Percentiles rank a stretch among this genome's conserved stretches.
Evolutionary conservation across 805 yeast species (phyloP).

Genomic region (Isabelozyma pseudorhagii): DNA sequence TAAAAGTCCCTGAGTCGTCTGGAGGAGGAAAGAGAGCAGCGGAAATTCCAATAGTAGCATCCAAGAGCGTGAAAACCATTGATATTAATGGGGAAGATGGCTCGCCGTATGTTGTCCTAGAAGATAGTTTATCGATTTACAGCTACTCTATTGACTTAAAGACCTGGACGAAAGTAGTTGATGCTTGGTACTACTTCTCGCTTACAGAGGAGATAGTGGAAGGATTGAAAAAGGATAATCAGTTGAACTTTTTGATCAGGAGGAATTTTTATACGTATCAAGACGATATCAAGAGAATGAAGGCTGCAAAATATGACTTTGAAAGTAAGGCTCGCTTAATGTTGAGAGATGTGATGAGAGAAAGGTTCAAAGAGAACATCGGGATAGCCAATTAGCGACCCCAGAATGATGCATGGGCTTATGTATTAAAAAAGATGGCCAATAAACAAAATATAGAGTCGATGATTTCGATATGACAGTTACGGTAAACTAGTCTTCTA

Average conservation of each 20-base stretch:
- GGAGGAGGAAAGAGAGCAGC: conserved; percentile 2
- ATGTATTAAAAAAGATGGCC: too few species aligned
- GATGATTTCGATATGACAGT: too few species aligned
- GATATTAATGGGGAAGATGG: conserved; percentile 38
- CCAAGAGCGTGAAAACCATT: conserved; percentile 17
- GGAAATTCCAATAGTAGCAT: conserved; percentile 2
- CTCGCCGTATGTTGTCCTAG: conserved; percentile 39
- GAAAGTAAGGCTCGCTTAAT: conserved; percentile 5
- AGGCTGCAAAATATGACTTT: conserved; percentile 9
- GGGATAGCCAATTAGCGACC: not conserved
- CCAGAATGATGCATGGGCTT: too few species aligned
- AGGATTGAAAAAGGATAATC: not conserved
- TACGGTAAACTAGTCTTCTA: too few species aligned
- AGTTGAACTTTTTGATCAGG: conserved; percentile 1
- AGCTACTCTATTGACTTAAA: conserved; percentile 38
- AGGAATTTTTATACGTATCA: conserved; percentile 6
- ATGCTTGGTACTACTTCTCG: conserved; percentile 36
- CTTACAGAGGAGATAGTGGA: not conserved
- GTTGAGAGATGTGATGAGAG: conserved; percentile 11
- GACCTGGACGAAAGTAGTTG: conserved; percentile 48
- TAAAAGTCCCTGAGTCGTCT: conserved; percentile 1
- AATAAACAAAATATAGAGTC: too few species aligned
- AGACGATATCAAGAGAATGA: conserved; percentile 9
- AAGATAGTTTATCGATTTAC: conserved; percentile 30
- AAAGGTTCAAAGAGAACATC: conserved; percentile 7